Evolutionary conservation across 2,329 filamentous ascomycete species (phyloP).

Genomic region (Alternaria ethzedia): DNA sequence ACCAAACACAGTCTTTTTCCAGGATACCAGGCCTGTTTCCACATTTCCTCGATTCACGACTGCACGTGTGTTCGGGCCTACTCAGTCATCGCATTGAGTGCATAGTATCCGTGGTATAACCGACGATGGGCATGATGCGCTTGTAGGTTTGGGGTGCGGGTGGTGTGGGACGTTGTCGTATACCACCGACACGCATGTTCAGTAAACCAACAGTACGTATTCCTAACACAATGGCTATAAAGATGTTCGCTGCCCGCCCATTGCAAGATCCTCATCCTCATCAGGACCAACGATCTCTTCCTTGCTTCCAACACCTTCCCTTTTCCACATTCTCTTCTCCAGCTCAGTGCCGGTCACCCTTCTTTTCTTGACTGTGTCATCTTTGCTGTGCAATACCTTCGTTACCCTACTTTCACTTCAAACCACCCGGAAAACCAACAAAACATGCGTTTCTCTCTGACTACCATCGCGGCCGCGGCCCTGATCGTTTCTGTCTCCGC

Average conservation of each 20-base stretch:
- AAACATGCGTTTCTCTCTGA: conserved; percentile 32
- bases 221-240: conserved; percentile 10
- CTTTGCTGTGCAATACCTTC: conserved; percentile 28
- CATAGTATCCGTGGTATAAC: background rate
- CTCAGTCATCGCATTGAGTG: background rate
- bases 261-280: conserved; percentile 5
- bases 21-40: background rate
- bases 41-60: background rate
- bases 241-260: background rate
- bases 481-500: conserved; percentile 26
- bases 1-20: background rate
- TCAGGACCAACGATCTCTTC: conserved; percentile 12
- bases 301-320: conserved; percentile 12
- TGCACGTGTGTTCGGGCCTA: background rate
- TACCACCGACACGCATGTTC: background rate
- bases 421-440: background rate
- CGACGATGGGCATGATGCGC: background rate
- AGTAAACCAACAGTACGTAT: background rate
- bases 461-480: conserved; percentile 26
- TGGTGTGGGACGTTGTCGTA: background rate
- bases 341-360: conserved; percentile 9
- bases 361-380: conserved; percentile 14
- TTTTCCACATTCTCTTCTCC: conserved; percentile 9
- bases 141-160: conserved; percentile 16
- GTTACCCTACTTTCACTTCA: background rate